Evolutionary conservation across 495 filamentous ascomycete genomes (phyloP).

Genomic region (Aspergillus cavernicola): DNA sequence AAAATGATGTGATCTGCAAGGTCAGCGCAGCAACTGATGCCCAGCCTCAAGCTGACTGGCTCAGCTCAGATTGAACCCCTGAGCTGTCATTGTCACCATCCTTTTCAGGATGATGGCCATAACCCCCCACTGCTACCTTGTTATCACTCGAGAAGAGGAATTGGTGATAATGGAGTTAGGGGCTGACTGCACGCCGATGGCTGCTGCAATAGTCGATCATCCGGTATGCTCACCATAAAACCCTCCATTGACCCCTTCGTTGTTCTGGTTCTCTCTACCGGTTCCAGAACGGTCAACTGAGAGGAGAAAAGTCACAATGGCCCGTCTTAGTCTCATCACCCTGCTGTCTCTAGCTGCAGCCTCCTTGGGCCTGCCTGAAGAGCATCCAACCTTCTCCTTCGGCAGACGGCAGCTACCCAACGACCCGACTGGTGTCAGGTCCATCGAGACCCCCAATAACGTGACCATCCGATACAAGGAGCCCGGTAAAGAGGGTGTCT

Average conservation of each 20-base stretch:
- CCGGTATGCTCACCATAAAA: slow-evolving; percentile 5
- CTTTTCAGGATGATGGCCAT: background rate
- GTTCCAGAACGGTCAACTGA: background rate
- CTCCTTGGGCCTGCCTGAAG: slow-evolving; percentile 13
- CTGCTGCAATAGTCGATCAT: background rate
- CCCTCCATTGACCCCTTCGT: slow-evolving; percentile 1
- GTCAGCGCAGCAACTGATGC: background rate
- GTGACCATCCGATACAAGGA: slow-evolving; percentile 44
- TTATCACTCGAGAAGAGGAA: background rate
- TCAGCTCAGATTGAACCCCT: background rate
- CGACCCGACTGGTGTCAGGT: slow-evolving; percentile 52
- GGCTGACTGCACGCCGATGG: background rate
- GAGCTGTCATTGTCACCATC: slow-evolving; percentile 6
- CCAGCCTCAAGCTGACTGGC: background rate
- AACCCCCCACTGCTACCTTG: slow-evolving; percentile 11
- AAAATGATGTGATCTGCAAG: slow-evolving; percentile 14
- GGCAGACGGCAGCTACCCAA: slow-evolving; percentile 40
- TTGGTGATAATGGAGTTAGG: background rate
- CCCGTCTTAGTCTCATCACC: slow-evolving; percentile 19
- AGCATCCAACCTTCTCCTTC: slow-evolving; percentile 12
- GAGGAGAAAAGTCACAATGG: slow-evolving; percentile 22
- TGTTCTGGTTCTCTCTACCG: background rate
- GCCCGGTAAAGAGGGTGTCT: slow-evolving; percentile 39
- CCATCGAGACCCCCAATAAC: slow-evolving; percentile 55
- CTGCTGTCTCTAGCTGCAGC: slow-evolving; percentile 26